Evolutionary conservation across 345 rosid species (phyloP), one percentile per base, ranked within the genome.

Genomic region (Arabidopsis arenosa): DNA sequence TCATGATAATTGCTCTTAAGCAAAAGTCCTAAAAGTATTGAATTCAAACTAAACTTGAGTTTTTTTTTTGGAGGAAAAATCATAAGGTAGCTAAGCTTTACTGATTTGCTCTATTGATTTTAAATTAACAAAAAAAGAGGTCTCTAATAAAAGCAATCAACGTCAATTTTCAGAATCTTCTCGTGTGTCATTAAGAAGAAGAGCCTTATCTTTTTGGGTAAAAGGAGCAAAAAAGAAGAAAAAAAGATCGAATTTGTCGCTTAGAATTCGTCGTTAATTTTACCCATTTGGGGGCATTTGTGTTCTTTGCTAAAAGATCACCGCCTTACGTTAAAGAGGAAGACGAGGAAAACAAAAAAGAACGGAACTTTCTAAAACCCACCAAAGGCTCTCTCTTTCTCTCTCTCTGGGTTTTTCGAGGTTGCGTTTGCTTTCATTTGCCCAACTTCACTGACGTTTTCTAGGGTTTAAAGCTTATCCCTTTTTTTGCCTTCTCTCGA

Each of bases 401-500:
- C 21, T 15, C 26, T 17, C 77, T 66, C 64, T 71, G 75, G 76
- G 80, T 49, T 72, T 73, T 65, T 57, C 72, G 68, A 49, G 72
- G 43, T 30, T 57, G 36, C 23, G 60, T 53, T 58, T 68, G 59
- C 57, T 68, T 68, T 45, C 75, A 59, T 53, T 58, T 57, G 3
- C 62, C 52, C 18, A 65, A 56, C 69, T 47, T 56, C 35, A 3
- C 60, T 33, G 17, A 53, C 69, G 23, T 49, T 51, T 54, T 17
- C 77, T 84, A 83, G 86, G 87, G 85, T 78, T 63, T 9, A 55
- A 70, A 70, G 62, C 66, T 63, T 68, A 28, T 57, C 48, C 43
- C 72, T 30, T 48, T 52, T 36, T 14, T 21, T 6, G 53, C n/a
- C 43, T 80, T 70, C 44, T 52, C 66, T 68, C 48, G 79, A 59